Percentiles rank a stretch among this genome's conserved stretches.
Conservation (phyloP, 140 eudicot genomes). For the Senecio squalidus region DNA sequence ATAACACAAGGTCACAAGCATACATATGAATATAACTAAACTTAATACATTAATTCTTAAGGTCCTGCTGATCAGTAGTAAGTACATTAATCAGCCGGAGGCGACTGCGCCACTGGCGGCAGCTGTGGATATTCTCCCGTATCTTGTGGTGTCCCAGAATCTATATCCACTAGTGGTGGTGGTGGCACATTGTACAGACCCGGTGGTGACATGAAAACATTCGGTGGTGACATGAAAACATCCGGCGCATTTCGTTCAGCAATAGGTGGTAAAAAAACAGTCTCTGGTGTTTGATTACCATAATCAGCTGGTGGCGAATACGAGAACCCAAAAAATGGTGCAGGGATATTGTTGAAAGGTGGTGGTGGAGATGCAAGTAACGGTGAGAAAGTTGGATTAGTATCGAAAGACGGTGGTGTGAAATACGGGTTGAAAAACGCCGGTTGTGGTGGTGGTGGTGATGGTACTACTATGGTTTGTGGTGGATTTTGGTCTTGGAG, state of each 20-base stretch:
- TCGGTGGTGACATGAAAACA: constrained; percentile 20
- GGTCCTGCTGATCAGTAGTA: no score
- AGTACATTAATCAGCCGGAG: no score
- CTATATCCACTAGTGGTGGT: constrained; percentile 21
- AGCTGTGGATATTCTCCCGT: neutral
- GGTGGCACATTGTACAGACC: constrained; percentile 1
- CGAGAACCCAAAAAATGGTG: constrained; percentile 27
- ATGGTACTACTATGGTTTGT: constrained; percentile 18
- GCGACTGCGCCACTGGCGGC: constrained; percentile 7
- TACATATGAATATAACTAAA: no score
- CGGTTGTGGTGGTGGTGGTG: no score
- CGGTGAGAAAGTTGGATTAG: constrained; percentile 32
- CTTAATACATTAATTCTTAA: no score
- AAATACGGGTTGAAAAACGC: constrained; percentile 26
- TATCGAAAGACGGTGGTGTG: constrained; percentile 15
- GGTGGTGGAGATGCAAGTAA: constrained; percentile 51
- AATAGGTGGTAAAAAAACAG: constrained; percentile 14
- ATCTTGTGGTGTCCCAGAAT: neutral
- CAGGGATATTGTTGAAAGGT: constrained; percentile 5
- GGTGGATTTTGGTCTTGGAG: constrained; percentile 14
- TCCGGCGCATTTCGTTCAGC: constrained; percentile 14
- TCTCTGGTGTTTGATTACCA: neutral
- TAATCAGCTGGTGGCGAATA: constrained; percentile 27
- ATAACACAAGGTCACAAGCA: no score
- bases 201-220: constrained; percentile 6